Base-by-base conservation (phyloP, 2,329 filamentous ascomycete genomes). In the Fusarium bactridioides region DNA sequence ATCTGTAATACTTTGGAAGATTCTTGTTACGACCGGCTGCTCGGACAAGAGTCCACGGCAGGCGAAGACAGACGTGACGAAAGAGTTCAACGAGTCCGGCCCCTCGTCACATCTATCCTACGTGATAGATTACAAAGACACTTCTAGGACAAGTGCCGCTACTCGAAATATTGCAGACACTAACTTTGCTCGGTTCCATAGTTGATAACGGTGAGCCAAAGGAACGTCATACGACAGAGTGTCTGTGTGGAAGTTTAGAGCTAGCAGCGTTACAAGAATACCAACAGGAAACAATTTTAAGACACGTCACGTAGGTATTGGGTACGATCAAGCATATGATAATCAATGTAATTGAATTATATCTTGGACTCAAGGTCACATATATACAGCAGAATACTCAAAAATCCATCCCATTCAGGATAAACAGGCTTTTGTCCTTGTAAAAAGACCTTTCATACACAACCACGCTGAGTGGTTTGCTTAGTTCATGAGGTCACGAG, bases 351-450 rank as follows among this genome's bases (percentile, higher is more conserved):
- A 21, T 58, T 58, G 31, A 58, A 64, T 74, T 73, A 69, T 66
- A 76, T 66, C 27, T 51, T 51, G 50, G 70, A 69, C 70, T 72
- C 63, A 64, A 71, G 70, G 74, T 75, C 72, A 72, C 55, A 75
- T 77, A 76, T 77, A 61, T 77, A 77, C 75, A 77, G 73, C 75
- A 76, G 74, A 77, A 77, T 61, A 72, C 69, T 74, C 61, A 67
- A 53, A 74, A 45, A 64, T 64, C 74, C 68, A 74, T 64, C 71
- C 65, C 64, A 51, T 61, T 47, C 63, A 51, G 51, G 58, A 64
- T 43, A 37, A 45, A 47, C 33, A 64, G 33, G 54, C 55, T 55
- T 45, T 64, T 67, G 53, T 69, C 70, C 72, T 74, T 73, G 60
- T 47, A 66, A 66, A 54, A 57, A 51, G 51, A 29, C 35, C 40